Evolutionary conservation across 1,284 basidiomycete genomes (phyloP), one percentile per base, ranked within the genome.

Genomic region (Coriolopsis trogii): DNA sequence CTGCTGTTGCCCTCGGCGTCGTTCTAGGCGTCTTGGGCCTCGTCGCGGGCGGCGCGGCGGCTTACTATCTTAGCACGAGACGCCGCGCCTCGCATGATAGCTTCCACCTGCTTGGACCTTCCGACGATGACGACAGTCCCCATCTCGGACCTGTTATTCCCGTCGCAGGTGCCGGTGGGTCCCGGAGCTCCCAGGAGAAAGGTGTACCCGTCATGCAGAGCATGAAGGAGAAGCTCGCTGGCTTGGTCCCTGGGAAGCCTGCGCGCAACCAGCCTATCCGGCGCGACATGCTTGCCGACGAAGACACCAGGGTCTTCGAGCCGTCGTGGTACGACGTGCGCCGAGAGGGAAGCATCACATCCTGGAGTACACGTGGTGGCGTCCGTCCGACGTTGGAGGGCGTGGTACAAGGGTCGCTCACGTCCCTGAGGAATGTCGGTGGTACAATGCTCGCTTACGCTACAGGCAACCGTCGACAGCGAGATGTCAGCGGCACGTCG

Each of bases 231-330:
- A 60, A 51, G 40, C 58, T 70, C 16, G 58, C 60, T 9, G 54
- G 53, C n/a, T 46, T 68, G 25, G 63, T 70, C 3, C 59, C 65
- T n/a, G 63, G 59, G 10, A 44, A 54, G n/a, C 41, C 56, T 1
- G 34, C 63, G 28, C 41, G 55, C 44, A 28, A 29, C 51, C 58
- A 46, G 29, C 63, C 53, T 33, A 33, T 70, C 53, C 71, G 86
- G 29, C 74, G 77, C 25, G 87, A 91, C 63, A 90, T 91, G 81
- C 77, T 91, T 29, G 87, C 82, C 2, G 87, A 91, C 53, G 88
- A 91, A 67, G 88, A 91, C 61, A 75, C 78, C 2, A 72, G 76
- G 12, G 76, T 80, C 18, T 82, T 85, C 49, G 74, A 55, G 18
- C 40, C 55, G 7, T 51, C 51, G 6, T 57, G 59, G 52, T 53